Evolutionary conservation across 139 green algal genomes (phyloP).

Genomic region (Microglena sp.): DNA sequence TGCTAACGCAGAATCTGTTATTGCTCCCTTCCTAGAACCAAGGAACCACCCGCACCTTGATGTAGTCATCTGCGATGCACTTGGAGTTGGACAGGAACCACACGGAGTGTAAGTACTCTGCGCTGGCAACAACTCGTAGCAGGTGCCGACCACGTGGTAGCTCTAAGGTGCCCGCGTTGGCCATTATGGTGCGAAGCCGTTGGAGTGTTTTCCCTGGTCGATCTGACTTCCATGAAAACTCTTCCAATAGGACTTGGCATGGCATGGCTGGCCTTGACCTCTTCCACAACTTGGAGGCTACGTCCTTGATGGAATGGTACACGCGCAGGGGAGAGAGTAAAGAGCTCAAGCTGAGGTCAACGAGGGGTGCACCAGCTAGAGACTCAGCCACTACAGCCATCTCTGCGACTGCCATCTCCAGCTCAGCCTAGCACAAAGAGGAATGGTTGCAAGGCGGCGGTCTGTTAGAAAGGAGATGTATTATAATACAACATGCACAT

Average conservation of each 20-base stretch:
- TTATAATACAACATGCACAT: too few species aligned
- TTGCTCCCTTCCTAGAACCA: neutral
- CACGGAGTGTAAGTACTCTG: slow-evolving; percentile 28
- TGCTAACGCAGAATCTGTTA: neutral
- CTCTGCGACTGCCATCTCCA: too few species aligned
- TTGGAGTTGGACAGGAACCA: slow-evolving; percentile 18
- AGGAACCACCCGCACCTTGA: neutral
- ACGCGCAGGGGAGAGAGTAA: neutral
- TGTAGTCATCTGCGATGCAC: neutral
- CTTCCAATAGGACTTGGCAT: too few species aligned
- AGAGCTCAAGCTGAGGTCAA: neutral
- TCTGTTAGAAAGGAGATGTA: neutral
- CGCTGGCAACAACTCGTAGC: slow-evolving; percentile 27
- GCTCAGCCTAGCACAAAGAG: too few species aligned
- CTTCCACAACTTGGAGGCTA: slow-evolving; percentile 11
- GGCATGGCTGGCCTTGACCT: slow-evolving; percentile 9
- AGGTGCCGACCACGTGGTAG: slow-evolving; percentile 50
- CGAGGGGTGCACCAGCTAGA: neutral
- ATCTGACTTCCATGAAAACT: neutral
- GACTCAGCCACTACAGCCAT: neutral
- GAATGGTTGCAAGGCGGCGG: neutral
- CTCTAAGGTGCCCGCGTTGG: slow-evolving; percentile 23
- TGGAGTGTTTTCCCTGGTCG: slow-evolving; percentile 19
- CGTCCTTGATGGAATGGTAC: neutral
- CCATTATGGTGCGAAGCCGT: slow-evolving; percentile 28